Evolutionary conservation across 257 asterid genomes (phyloP).

Genomic region (Nicotiana otophora): DNA sequence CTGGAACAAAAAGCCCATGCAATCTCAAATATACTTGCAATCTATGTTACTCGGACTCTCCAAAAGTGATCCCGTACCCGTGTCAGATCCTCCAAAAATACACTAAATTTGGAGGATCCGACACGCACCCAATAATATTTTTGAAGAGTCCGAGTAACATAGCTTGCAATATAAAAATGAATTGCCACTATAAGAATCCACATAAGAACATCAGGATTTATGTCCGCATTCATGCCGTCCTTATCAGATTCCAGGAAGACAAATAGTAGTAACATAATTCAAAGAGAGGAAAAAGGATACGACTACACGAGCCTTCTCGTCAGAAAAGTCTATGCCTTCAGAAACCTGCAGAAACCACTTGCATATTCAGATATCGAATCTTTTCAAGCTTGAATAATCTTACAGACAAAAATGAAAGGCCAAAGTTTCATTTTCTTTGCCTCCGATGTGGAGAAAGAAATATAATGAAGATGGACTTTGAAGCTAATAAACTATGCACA

Average conservation of each 20-base stretch:
- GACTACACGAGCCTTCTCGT: conserved; percentile 92
- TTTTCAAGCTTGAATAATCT: background rate
- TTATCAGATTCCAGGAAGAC: conserved; percentile 8
- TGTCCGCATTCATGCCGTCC: background rate
- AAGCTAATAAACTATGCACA: background rate
- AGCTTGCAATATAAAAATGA: background rate
- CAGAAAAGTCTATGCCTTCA: conserved; percentile 98
- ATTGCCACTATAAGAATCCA: background rate
- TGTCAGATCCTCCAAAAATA: no score
- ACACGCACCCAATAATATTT: no score
- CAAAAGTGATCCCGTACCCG: no score
- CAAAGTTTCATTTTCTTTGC: background rate
- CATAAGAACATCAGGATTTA: background rate
- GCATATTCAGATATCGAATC: conserved; percentile 1
- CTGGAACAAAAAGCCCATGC: background rate
- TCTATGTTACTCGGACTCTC: no score
- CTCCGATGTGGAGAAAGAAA: background rate
- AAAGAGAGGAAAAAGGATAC: conserved; percentile 61
- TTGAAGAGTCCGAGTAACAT: no score
- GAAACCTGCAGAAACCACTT: conserved; percentile 59
- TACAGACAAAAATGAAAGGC: background rate
- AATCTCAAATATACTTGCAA: background rate
- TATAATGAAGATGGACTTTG: background rate
- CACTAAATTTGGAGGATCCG: no score
- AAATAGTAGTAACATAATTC: conserved; percentile 13